These are phyloP conservation scores for Neckera pumila DNA, from an alignment of 225 moss, liverwort and hornwort genomes.

Conservation along the genomic window DNA sequence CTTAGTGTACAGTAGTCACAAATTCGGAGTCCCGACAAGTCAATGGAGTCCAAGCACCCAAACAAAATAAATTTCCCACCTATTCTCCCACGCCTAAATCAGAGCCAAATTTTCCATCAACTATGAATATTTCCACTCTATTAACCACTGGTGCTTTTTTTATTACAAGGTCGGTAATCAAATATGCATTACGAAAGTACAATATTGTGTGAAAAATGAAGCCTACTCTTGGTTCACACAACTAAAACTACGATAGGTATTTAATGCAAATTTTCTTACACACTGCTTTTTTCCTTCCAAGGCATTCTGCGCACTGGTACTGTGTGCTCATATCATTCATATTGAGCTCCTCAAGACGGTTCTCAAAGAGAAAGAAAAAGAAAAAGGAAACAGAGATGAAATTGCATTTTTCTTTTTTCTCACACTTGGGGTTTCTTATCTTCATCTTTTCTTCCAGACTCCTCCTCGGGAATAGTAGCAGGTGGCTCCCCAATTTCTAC, in stretches of 20 bases:
- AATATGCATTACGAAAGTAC: not conserved
- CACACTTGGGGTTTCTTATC: not conserved
- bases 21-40: not conserved
- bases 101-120: not conserved
- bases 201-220: not conserved
- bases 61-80: not conserved
- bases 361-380: not conserved
- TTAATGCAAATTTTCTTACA: not conserved
- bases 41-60: not conserved
- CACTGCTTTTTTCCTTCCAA: not conserved
- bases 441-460: not conserved
- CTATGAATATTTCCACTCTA: not conserved
- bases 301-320: not conserved
- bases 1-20: not conserved
- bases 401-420: not conserved
- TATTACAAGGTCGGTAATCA: not conserved
- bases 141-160: not conserved
- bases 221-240: not conserved
- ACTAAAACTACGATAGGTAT: not conserved
- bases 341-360: not conserved
- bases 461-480: not conserved
- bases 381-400: not conserved
- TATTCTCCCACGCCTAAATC: not conserved
- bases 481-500: constrained; percentile 12
- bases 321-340: not conserved